Conservation (phyloP, 345 rosid genomes). For the Hypericum perforatum region DNA sequence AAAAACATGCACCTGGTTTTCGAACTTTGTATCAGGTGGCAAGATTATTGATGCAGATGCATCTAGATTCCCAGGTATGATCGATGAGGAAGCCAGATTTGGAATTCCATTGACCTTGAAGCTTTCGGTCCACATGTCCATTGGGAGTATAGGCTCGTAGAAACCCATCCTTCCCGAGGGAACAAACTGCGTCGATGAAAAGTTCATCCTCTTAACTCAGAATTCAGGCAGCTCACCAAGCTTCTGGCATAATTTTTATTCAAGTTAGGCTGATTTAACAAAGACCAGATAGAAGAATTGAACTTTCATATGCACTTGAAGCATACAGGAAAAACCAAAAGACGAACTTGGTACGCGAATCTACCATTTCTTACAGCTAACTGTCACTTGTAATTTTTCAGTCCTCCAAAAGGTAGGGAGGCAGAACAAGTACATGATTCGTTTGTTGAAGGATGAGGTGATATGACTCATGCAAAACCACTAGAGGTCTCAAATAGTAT, state of each 20-base stretch:
- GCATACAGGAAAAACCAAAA: too few relatives aligned
- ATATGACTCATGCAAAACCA: too few relatives aligned
- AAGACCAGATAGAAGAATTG: too few relatives aligned
- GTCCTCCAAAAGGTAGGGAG: too few relatives aligned
- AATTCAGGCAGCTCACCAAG: conserved; percentile 16
- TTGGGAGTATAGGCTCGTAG: conserved; percentile 61
- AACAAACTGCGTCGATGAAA: conserved; percentile 66
- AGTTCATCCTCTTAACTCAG: conserved; percentile 52
- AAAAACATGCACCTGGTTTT: conserved; percentile 44
- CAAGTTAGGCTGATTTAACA: too few relatives aligned
- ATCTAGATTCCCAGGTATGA: conserved; percentile 15
- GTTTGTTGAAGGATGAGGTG: too few relatives aligned
- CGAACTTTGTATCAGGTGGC: conserved; percentile 44
- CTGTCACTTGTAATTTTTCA: too few relatives aligned
- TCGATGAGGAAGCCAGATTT: conserved; percentile 32
- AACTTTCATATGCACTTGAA: too few relatives aligned
- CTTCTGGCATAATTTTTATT: conserved; percentile 3
- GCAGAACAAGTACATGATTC: too few relatives aligned
- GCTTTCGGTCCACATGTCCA: conserved; percentile 76
- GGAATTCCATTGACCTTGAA: conserved; percentile 47
- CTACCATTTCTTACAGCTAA: too few relatives aligned
- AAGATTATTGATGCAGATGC: conserved; percentile 21
- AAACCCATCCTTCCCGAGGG: conserved; percentile 54
- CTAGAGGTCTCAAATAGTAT: too few relatives aligned
- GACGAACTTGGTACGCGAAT: too few relatives aligned